Base-by-base conservation (phyloP, 140 eudicot genomes). In the Bidens hawaiensis region DNA sequence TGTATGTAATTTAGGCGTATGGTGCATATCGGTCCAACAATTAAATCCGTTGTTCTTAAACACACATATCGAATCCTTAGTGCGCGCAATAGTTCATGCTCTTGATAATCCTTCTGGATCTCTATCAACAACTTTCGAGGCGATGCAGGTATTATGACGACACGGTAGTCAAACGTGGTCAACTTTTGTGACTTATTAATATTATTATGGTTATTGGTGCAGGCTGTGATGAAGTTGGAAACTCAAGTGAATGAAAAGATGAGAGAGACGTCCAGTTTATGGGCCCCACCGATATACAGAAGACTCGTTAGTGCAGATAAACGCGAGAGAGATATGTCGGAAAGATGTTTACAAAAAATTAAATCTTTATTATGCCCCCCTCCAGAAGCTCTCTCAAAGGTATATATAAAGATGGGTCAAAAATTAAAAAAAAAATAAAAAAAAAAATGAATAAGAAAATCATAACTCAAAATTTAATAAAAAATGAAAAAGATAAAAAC, bases 11-110 rank as follows among this genome's bases (percentile, higher is more conserved):
- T 73, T 87, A 73, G 95, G 88, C 8, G 96, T 87, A 31, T 90
- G 97, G 96, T 90, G 97, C 67, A 60, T 86, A 79, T 86, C 97
- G 11, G 81, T 90, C 46, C 97, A 90, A 68, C 97, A 90, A 70
- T 64, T 90, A 30, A 67, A 62, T 60, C 26, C 81, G 42, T 48
- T 68, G 8, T 14, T 40, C 57, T 68, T 90, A 80, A 82, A 64
- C 45, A 60, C 67, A 34, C 82, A 90, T 70, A 76, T 81, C 23
- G 65, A 80, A 17, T 78, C 88, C 56, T 54, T 84, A 60, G 61
- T 90, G 51, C 76, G 82, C 58, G 88, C 96, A 36, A 68, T 87
- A 41, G 72, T 78, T 64, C 81, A 87, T 73, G 94, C 96, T 36
- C 88, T 90, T 27, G 96, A 90, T 76, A 87, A 90, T 77, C 97